Base-by-base conservation (phyloP, 1,139 yeast species). In the Geotrichum reessii region DNA sequence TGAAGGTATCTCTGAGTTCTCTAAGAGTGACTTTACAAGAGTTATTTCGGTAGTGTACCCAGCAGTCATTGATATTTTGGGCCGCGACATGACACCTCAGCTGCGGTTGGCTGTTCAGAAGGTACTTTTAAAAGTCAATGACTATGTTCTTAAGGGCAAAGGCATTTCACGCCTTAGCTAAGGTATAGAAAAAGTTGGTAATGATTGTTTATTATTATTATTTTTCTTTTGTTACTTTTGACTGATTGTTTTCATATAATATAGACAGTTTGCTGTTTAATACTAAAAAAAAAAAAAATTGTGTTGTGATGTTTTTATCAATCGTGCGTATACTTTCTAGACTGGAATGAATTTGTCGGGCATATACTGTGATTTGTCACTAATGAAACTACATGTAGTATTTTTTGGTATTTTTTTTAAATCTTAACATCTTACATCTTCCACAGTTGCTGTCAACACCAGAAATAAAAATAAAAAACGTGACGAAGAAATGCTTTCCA, bases 1-100 rank as follows among this genome's bases (percentile, higher is more conserved):
- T 64, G 91, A 87, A 70, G 97, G 96, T 4, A 86, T 86, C 68
- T 81, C 83, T 52, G 89, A 85, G 67, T 80, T 93, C 64, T 88
- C 87, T 65, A 87, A 85, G 53, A 82, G 74, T 1, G 97, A 93
- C 71, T 92, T 93, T 72, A 72, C 72, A 47, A 73, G 74, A 58
- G 80, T 83, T 65, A 81, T 89, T 60, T 85, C 90, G 1, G 77
- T 73, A 27, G 81, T 90, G 76, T 93, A 90, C 73, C 80, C 79
- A 31, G 78, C 85, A 58, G 83, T 89, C 22, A 77, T 91, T 66
- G 80, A 78, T 57, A 76, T 92, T 52, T 77, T 93, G 64, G 81
- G 84, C 66, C 85, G 86, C 73, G 85, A 83, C 63, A 78, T 89
- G 68, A 81, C 89, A 31, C 74, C 82, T 0, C 95, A 89, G 60